A percentile compares a stretch with the other conserved stretches of the same genome.
phyloP scores from a whole-genome alignment of 352 stramenopile genomes.

The Pythium aquatile region DNA sequence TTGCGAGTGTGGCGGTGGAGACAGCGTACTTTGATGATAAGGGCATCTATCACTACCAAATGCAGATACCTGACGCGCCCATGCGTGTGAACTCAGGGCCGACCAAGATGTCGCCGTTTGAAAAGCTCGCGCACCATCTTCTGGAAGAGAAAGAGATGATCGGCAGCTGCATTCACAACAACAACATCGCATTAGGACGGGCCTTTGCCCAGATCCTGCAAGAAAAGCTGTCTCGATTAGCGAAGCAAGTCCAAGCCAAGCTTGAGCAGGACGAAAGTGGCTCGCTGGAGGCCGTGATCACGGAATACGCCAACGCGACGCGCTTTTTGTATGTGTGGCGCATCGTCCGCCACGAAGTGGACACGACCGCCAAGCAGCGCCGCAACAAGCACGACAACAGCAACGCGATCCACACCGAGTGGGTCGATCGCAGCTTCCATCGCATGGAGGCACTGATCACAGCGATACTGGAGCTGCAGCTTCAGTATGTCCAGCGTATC shows the following conservation, averaged over 20 bases:
- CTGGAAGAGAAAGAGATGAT: conserved; percentile 73
- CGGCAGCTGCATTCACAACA: conserved; percentile 60
- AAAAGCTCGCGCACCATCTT: conserved; percentile 68
- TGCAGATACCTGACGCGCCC: conserved; percentile 9
- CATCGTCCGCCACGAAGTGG: conserved; percentile 58
- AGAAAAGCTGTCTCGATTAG: conserved; percentile 55
- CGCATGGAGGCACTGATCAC: conserved; percentile 53
- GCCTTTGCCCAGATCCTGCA: conserved; percentile 66
- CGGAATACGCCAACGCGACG: conserved; percentile 55
- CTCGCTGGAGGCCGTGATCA: conserved; percentile 42
- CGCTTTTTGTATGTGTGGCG: conserved; percentile 65
- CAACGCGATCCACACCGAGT: conserved; percentile 52
- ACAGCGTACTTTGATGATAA: conserved; percentile 27
- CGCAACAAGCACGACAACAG: conserved; percentile 24
- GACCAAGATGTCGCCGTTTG: conserved; percentile 44
- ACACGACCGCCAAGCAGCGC: conserved; percentile 39
- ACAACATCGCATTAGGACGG: conserved; percentile 53
- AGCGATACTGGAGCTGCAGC: conserved; percentile 49
- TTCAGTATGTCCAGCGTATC: conserved; percentile 48
- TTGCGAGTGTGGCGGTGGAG: conserved; percentile 4
- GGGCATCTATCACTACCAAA: conserved; percentile 26
- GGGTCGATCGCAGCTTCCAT: conserved; percentile 62
- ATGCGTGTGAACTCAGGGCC: not conserved
- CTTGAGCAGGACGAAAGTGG: conserved; percentile 34
- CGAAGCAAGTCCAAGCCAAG: conserved; percentile 29